phyloP scores from a whole-genome alignment of 495 filamentous ascomycete species.

The Pseudoneurospora amorphoporcata region DNA sequence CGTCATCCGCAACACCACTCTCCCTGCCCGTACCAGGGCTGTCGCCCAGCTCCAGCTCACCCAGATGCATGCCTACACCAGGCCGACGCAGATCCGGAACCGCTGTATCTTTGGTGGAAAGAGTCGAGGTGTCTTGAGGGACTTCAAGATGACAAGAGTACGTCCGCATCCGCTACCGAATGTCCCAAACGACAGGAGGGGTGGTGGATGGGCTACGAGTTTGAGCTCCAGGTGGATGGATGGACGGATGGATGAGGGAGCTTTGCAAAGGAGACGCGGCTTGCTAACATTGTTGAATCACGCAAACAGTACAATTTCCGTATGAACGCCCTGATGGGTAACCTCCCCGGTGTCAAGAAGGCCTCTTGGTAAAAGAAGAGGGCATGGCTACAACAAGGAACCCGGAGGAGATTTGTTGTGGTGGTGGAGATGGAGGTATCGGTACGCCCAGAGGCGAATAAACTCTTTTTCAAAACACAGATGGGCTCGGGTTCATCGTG shows the following conservation, averaged over 20 bases:
- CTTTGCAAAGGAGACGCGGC: neutral
- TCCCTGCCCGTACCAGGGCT: constrained; percentile 69
- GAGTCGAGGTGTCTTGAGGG: constrained; percentile 71
- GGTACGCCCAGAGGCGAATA: neutral
- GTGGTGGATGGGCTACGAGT: neutral
- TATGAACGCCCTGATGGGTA: constrained; percentile 75
- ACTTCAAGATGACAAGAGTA: constrained; percentile 87
- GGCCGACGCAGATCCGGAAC: constrained; percentile 86
- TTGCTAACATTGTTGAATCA: constrained; percentile 18
- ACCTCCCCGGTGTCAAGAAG: constrained; percentile 88
- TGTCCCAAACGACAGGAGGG: neutral
- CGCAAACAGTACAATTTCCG: constrained; percentile 73
- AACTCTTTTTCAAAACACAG: neutral
- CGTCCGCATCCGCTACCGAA: constrained; percentile 32
- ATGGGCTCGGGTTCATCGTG: neutral
- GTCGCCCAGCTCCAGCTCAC: constrained; percentile 86
- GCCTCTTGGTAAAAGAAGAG: constrained; percentile 67
- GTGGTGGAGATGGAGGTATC: neutral
- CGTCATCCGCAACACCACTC: constrained; percentile 81
- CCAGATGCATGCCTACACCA: constrained; percentile 90
- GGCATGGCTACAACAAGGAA: neutral
- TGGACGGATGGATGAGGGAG: neutral
- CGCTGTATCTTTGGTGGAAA: constrained; percentile 84
- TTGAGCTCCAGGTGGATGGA: neutral
- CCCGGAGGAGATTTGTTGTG: neutral